Conservation (phyloP, 441 rosid species). For the Metrosideros polymorpha region DNA sequence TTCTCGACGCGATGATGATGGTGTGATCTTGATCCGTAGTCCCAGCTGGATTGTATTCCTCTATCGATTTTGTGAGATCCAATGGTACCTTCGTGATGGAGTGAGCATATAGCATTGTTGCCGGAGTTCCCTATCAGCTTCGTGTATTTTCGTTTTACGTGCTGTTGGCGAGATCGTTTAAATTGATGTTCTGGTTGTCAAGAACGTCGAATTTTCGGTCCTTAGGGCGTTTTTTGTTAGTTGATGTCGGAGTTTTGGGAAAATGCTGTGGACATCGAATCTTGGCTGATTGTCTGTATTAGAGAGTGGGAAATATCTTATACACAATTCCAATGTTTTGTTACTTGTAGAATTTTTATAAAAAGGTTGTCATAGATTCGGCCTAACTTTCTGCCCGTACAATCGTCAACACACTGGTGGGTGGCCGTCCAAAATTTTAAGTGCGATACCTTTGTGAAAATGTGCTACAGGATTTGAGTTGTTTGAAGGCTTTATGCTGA, state of each 20-base stretch:
- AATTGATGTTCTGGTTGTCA: background rate
- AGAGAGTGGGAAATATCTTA: background rate
- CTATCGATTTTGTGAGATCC: background rate
- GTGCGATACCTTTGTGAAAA: background rate
- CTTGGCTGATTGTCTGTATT: background rate
- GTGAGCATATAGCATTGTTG: background rate
- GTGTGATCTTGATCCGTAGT: background rate
- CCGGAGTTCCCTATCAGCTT: background rate
- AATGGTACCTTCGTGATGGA: background rate
- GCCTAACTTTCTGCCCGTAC: background rate
- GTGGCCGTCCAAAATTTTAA: background rate
- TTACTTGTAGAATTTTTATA: background rate
- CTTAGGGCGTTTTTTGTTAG: background rate
- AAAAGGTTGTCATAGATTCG: background rate
- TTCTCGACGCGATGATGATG: background rate
- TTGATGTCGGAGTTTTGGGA: background rate
- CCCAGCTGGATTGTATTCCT: background rate
- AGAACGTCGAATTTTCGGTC: background rate
- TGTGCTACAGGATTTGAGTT: background rate
- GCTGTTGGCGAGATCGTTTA: background rate
- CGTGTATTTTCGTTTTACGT: background rate
- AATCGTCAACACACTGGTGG: background rate
- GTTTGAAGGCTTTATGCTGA: background rate
- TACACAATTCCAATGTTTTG: background rate
- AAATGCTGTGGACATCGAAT: background rate